Conservation (phyloP, 192 early-diverging fungal genomes). For the Rhizoclosmatium sp. region DNA sequence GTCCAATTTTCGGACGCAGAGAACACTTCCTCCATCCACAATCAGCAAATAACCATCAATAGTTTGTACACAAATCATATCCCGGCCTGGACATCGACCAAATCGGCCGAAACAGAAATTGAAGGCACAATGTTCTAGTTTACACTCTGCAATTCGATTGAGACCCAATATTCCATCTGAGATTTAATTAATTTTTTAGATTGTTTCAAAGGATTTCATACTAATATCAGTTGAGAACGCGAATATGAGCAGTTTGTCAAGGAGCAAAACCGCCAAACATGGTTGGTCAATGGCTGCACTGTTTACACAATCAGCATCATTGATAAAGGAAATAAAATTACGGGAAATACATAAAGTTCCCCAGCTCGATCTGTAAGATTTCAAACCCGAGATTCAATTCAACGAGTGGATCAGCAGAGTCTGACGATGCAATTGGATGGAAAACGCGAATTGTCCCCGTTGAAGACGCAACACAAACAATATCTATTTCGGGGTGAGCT, state of each 20-base stretch:
- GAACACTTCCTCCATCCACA: conserved; percentile 13
- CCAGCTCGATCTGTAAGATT: conserved; percentile 6
- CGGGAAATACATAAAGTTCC: neutral
- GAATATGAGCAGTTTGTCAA: neutral
- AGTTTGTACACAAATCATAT: conserved; percentile 35
- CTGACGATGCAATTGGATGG: neutral
- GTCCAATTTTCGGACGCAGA: neutral
- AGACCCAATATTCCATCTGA: neutral
- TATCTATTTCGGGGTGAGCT: neutral
- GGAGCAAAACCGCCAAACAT: neutral
- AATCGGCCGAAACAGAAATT: conserved; percentile 18
- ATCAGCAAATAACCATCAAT: conserved; percentile 22
- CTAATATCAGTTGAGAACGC: neutral
- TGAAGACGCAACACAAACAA: neutral
- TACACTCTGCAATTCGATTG: neutral
- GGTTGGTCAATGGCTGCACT: neutral
- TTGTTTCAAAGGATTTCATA: neutral
- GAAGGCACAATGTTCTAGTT: neutral
- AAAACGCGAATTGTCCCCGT: conserved; percentile 1
- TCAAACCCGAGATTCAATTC: neutral
- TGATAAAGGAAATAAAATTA: neutral
- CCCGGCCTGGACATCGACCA: conserved; percentile 10
- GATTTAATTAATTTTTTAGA: neutral
- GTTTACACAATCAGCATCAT: neutral
- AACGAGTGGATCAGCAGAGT: neutral